Base-by-base conservation (phyloP, 2,329 filamentous ascomycete genomes). In the Camillea tinctor region DNA sequence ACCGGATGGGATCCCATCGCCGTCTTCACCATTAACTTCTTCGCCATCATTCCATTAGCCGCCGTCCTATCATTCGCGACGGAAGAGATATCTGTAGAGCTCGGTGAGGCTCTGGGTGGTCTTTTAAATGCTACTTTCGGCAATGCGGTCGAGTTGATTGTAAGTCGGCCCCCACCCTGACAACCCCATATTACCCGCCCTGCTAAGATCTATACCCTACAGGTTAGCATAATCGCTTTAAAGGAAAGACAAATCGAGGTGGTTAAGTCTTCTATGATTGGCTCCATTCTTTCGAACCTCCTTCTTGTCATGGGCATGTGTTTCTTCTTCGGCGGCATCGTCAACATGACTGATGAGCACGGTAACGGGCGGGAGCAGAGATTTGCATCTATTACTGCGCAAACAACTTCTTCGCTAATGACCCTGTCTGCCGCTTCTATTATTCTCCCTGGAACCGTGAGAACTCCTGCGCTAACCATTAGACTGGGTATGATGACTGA, bases 231-330 rank as follows among this genome's bases (percentile, higher is more conserved):
- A 68, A 90, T 98, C 65, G 95, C 95, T 19, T 84, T 99, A 52
- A 86, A 82, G 66, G 87, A 95, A 68, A 87, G 88, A 64, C 90
- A 98, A 77, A 96, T 97, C 72, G 88, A 94, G 69, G 93, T 98
- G 66, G 94, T 98, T n/a, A 95, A 98, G 78, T 90, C 94, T 20
- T 96, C 92, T 65, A 98, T 98, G 93, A 87, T 98, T 36, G 94
- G 95, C 53, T 96, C 91, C 71, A 96, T 98, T 68, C 82, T 98
- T 48, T 97, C 94, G 66, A 98, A 98, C 76, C 88, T 97, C 65
- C 84, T 98, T 7, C 86, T 98, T 21, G 94, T 93, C 52, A 84
- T 93, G 72, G 89, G 90, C 68, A 91, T 91, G 82, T 92, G 89
- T 75, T 92, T 92, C 78, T 80, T 93, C 66, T 84, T 90, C 58